These are phyloP conservation scores for Talaromyces thailandensis DNA, from an alignment of 495 filamentous ascomycete species.

Conservation along the genomic window DNA sequence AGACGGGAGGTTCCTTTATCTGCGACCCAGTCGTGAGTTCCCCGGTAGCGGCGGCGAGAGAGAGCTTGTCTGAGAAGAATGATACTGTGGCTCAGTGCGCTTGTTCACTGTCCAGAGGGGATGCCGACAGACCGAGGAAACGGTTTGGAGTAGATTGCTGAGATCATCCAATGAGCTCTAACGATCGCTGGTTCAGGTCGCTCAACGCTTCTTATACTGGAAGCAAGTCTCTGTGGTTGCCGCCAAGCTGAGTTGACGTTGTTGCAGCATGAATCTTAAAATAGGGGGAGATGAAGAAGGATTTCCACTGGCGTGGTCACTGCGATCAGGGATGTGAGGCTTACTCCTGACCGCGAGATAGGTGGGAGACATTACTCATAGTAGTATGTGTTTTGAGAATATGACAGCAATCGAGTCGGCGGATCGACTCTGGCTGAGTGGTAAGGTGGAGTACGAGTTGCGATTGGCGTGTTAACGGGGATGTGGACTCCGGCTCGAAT, in stretches of 20 bases:
- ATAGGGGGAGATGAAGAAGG: not conserved
- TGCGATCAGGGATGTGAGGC: not conserved
- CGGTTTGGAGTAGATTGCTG: not conserved
- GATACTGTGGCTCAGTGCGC: not conserved
- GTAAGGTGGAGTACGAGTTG: not conserved
- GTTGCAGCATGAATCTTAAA: not conserved
- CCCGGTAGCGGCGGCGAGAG: not conserved
- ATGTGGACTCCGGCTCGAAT: not conserved
- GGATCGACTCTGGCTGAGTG: not conserved
- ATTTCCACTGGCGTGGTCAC: not conserved
- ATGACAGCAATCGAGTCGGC: slow-evolving; percentile 3
- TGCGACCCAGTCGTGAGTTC: not conserved
- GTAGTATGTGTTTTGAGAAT: not conserved
- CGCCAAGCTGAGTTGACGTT: not conserved
- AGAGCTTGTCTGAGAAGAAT: not conserved
- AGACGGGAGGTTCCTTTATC: not conserved
- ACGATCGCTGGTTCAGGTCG: not conserved
- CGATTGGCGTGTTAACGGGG: slow-evolving; percentile 1
- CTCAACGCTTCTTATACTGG: not conserved
- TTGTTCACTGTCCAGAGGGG: not conserved
- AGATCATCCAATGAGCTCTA: not conserved
- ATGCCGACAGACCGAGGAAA: not conserved
- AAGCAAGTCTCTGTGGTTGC: not conserved
- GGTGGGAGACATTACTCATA: not conserved
- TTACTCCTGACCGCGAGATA: not conserved